Evolutionary conservation across 345 rosid genomes (phyloP).

Genomic region (Pugionium dolabratum): DNA sequence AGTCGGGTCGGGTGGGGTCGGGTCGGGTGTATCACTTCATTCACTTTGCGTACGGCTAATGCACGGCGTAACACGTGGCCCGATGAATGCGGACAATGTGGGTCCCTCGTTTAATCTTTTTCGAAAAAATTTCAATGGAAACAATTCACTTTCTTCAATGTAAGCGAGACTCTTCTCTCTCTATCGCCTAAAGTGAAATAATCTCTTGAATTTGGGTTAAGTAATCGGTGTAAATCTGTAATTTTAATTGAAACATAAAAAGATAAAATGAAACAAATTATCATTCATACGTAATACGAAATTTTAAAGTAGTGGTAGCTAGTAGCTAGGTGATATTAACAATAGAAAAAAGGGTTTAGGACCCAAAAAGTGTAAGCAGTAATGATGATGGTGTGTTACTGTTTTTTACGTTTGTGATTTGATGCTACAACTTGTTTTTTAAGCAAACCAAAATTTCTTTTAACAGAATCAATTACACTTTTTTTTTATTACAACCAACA

Average conservation of each 20-base stretch:
- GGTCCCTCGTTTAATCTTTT: slow-evolving; percentile 13
- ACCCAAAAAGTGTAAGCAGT: slow-evolving; percentile 10
- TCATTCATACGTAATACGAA: background rate
- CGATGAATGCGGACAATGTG: slow-evolving; percentile 51
- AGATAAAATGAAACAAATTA: background rate
- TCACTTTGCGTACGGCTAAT: slow-evolving; percentile 49
- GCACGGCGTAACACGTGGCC: slow-evolving; percentile 56
- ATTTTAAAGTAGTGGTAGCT: background rate
- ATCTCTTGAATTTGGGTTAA: slow-evolving; percentile 25
- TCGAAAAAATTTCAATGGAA: background rate
- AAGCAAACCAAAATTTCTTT: slow-evolving; percentile 26
- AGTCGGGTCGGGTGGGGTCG: slow-evolving; percentile 6
- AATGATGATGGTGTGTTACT: slow-evolving; percentile 27
- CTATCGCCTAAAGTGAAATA: background rate
- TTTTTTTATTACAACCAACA: background rate
- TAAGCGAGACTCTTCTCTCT: slow-evolving; percentile 15
- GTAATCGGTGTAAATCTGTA: slow-evolving; percentile 23
- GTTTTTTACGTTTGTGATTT: slow-evolving; percentile 28
- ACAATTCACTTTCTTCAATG: slow-evolving; percentile 17
- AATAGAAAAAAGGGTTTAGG: slow-evolving; percentile 5
- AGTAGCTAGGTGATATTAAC: background rate
- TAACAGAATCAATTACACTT: background rate
- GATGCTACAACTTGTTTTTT: slow-evolving; percentile 26
- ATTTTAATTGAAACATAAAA: background rate
- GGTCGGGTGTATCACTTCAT: background rate